Base-by-base conservation (phyloP, 495 filamentous ascomycete genomes). In the Aspergillus bridgeri region DNA sequence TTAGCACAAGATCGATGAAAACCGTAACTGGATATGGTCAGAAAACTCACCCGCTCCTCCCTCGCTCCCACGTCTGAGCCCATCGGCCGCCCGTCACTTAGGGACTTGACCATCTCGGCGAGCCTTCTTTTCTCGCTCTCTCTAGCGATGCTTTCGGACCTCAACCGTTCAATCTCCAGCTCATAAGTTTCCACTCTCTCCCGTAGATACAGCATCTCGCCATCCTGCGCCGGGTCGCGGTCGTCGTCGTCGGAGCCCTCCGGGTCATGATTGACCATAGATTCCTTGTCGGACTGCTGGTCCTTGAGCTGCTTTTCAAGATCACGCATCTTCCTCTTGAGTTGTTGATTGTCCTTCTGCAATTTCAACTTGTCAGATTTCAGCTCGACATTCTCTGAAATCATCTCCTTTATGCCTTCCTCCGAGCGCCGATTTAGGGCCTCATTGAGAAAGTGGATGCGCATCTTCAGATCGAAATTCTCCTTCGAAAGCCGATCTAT, bases 391-490 rank as follows among this genome's bases (percentile, higher is more conserved):
- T 96, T 98, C 73, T 98, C 92, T 20, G 89, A 89, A 61, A 96
- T 93, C 87, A 96, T 92, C 67, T 96, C 92, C 74, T 95, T 96
- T 69, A 98, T 87, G 51, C 92, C 90, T 69, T 98, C 95, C 69
- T 98, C 95, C 8, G 91, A 96, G 42, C 92, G 87, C 66, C 91
- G 90, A 72, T 95, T 91, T 24, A 98, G 73, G 9, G 93, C 88
- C 64, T 97, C 91, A 65, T 92, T 94, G 29, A 98, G 83, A 65
- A 96, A 98, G 75, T 96, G 93, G 50, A 98, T 94, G 70, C 96
- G 92, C 70, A 98, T 87, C 72, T 98, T 98, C 42, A 98, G 79
- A 66, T 96, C 94, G 67, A 98, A 98, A 61, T 98, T 98, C 52
- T 83, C 80, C 73, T 98, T 98, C 58, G 89, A 91, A 6, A 98